phyloP scores from a whole-genome alignment of 1,139 yeast species.

The Hansenula anomala region DNA sequence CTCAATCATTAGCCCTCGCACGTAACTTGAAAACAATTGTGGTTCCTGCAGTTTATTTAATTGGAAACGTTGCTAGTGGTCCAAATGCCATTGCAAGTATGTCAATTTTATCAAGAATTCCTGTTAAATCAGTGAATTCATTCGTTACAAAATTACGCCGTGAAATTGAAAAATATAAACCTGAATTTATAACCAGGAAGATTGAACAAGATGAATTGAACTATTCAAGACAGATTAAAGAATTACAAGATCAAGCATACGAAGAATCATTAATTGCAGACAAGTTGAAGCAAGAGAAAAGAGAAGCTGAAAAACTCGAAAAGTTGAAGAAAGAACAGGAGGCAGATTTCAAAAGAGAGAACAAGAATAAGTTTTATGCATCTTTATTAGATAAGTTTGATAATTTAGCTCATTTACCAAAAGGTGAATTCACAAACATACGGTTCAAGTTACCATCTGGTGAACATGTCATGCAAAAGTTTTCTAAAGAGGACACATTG shows the following conservation, averaged over 20 bases:
- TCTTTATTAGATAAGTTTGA: slow-evolving; percentile 9
- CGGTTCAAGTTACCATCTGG: slow-evolving; percentile 56
- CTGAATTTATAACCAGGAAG: slow-evolving; percentile 30
- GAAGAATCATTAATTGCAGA: slow-evolving; percentile 30
- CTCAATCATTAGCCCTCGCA: slow-evolving; percentile 30
- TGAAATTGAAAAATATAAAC: slow-evolving; percentile 26
- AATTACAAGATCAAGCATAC: slow-evolving; percentile 33
- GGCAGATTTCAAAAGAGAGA: slow-evolving; percentile 15
- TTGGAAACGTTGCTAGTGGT: slow-evolving; percentile 32
- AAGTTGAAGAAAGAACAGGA: slow-evolving; percentile 5
- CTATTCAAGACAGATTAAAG: slow-evolving; percentile 30
- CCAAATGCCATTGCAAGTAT: slow-evolving; percentile 26
- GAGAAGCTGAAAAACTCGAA: slow-evolving; percentile 17
- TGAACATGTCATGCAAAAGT: slow-evolving; percentile 51
- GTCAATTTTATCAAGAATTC: slow-evolving; percentile 26
- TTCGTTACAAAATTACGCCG: slow-evolving; percentile 24
- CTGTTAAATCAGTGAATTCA: slow-evolving; percentile 21
- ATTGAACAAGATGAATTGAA: slow-evolving; percentile 30
- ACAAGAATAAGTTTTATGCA: slow-evolving; percentile 10
- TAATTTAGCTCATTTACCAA: slow-evolving; percentile 2
- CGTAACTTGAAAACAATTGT: slow-evolving; percentile 22
- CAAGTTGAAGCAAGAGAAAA: slow-evolving; percentile 23
- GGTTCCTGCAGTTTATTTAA: slow-evolving; percentile 29
- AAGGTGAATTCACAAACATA: slow-evolving; percentile 24
- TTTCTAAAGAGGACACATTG: slow-evolving; percentile 43